These are phyloP conservation scores for Ophiostoma sp. DNA, from an alignment of 2,329 filamentous ascomycete genomes.

Conservation along the genomic window DNA sequence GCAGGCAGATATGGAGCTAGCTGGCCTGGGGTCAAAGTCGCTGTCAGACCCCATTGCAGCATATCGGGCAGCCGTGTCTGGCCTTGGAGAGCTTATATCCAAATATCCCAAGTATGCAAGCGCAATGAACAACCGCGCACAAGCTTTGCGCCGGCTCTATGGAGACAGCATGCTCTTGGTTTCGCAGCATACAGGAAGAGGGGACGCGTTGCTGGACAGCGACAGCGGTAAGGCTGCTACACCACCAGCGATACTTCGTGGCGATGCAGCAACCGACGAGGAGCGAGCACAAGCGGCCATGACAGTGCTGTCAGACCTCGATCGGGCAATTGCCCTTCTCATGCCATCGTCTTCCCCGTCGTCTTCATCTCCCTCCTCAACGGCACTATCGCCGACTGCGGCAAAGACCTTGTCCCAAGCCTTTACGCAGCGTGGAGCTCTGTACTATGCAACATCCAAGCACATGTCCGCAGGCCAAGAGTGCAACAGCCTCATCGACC, in stretches of 20 bases:
- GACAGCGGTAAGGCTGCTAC: not conserved
- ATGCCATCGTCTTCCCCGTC: slow-evolving; percentile 45
- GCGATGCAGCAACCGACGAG: slow-evolving; percentile 34
- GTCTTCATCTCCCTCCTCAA: slow-evolving; percentile 40
- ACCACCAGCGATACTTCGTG: slow-evolving; percentile 34
- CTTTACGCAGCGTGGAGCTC: slow-evolving; percentile 64
- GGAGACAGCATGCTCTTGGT: slow-evolving; percentile 54
- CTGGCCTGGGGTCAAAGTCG: slow-evolving; percentile 36
- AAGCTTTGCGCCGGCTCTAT: slow-evolving; percentile 57
- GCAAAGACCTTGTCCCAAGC: slow-evolving; percentile 63
- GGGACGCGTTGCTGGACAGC: slow-evolving; percentile 21
- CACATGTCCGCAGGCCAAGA: slow-evolving; percentile 9
- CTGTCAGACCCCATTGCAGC: slow-evolving; percentile 37
- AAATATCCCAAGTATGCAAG: slow-evolving; percentile 63
- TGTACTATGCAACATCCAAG: slow-evolving; percentile 58
- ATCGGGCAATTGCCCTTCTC: slow-evolving; percentile 53
- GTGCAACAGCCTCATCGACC: slow-evolving; percentile 1
- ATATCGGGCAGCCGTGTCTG: slow-evolving; percentile 45
- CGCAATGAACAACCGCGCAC: slow-evolving; percentile 68
- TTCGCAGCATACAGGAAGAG: not conserved
- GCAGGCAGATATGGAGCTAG: slow-evolving; percentile 49
- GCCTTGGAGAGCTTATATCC: slow-evolving; percentile 52
- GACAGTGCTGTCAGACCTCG: slow-evolving; percentile 50
- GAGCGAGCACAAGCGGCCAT: slow-evolving; percentile 22
- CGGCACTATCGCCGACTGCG: slow-evolving; percentile 57